Evolutionary conservation across 768 basidiomycete genomes (phyloP).

Genomic region (Phylloporus arenicola): DNA sequence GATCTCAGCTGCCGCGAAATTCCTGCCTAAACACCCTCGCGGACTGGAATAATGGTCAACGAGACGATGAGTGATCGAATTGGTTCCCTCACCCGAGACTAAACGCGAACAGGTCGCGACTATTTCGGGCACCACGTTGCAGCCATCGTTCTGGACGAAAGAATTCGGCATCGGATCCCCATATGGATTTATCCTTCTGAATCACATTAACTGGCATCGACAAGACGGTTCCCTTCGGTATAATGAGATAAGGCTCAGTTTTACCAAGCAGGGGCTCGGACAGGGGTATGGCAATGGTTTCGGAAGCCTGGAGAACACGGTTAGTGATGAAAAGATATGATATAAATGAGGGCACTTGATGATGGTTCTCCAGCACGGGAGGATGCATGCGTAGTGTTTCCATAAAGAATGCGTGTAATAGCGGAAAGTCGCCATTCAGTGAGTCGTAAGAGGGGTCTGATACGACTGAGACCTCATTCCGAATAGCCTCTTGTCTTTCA

Average conservation of each 20-base stretch:
- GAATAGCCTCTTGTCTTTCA: conserved; percentile 48
- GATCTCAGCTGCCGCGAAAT: conserved; percentile 55
- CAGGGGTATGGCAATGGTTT: conserved; percentile 51
- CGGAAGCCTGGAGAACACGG: conserved; percentile 37
- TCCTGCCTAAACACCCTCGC: conserved; percentile 54
- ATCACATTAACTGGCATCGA: conserved; percentile 54
- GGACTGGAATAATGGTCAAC: conserved; percentile 37
- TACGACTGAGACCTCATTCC: conserved; percentile 46
- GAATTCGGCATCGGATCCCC: conserved; percentile 54
- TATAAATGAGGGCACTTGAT: conserved; percentile 37
- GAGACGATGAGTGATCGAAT: not conserved
- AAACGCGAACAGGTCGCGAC: conserved; percentile 50
- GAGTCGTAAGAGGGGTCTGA: conserved; percentile 49
- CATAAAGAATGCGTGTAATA: conserved; percentile 57
- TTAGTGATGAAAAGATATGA: conserved; percentile 3
- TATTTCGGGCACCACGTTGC: conserved; percentile 32
- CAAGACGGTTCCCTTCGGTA: conserved; percentile 54
- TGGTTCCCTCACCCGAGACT: conserved; percentile 45
- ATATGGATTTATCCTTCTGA: conserved; percentile 46
- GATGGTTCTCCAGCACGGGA: conserved; percentile 60
- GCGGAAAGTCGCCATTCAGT: conserved; percentile 43
- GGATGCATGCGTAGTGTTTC: conserved; percentile 61
- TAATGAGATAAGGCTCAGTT: conserved; percentile 37
- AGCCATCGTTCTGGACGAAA: conserved; percentile 67
- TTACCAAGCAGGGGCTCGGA: conserved; percentile 46